phyloP scores from a whole-genome alignment of 2,329 filamentous ascomycete species.

The Aspergillus sp. region DNA sequence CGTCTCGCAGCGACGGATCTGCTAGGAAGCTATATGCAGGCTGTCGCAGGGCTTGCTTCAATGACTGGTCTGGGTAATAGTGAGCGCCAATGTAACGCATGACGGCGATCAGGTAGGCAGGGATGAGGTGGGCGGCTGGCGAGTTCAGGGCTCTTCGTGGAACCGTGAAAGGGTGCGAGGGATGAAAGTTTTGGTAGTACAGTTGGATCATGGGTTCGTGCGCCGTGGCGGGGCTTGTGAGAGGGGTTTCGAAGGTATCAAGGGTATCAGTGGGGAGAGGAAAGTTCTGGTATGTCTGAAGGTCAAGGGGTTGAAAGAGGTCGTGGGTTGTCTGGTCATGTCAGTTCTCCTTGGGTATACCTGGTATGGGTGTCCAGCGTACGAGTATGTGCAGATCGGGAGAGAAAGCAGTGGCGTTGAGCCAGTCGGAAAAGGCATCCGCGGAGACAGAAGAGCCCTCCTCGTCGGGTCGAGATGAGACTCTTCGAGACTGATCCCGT shows the following conservation, averaged over 20 bases:
- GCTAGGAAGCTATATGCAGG: conserved; percentile 21
- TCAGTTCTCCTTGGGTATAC: background rate
- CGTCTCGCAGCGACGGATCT: conserved; percentile 26
- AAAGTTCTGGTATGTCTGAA: conserved; percentile 10
- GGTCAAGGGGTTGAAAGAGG: conserved; percentile 20
- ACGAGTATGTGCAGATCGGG: conserved; percentile 18
- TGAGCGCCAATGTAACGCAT: conserved; percentile 58
- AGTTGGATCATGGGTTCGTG: conserved; percentile 44
- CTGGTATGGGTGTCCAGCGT: background rate
- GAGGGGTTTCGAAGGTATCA: background rate
- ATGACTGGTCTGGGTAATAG: conserved; percentile 44
- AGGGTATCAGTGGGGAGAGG: conserved; percentile 15
- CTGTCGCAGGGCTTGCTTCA: conserved; percentile 26
- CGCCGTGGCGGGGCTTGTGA: conserved; percentile 21
- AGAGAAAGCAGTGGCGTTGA: conserved; percentile 17
- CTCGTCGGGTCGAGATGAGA: conserved; percentile 15
- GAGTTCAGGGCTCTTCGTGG: conserved; percentile 42
- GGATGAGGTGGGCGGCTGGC: conserved; percentile 39
- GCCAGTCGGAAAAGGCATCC: conserved; percentile 22
- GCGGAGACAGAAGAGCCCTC: conserved; percentile 16
- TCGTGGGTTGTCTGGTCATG: conserved; percentile 15
- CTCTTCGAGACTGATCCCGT: conserved; percentile 14
- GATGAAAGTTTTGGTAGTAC: conserved; percentile 57
- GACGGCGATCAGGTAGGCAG: conserved; percentile 49
- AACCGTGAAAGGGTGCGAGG: conserved; percentile 56